phyloP scores from a whole-genome alignment of 208 protist species.

The Trypanosoma cruzi region DNA sequence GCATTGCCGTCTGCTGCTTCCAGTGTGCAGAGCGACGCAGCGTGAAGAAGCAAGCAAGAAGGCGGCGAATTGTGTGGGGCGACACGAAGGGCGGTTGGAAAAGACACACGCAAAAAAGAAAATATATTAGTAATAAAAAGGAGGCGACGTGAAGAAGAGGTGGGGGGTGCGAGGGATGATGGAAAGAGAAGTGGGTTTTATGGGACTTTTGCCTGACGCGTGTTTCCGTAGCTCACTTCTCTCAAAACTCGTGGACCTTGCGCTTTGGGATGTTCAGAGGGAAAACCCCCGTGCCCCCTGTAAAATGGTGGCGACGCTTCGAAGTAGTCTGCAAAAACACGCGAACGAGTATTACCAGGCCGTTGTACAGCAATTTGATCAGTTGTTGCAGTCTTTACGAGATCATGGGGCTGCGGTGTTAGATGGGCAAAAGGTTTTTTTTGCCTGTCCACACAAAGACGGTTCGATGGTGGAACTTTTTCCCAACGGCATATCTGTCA shows the following conservation, averaged over 20 bases:
- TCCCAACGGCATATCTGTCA: constrained; percentile 44
- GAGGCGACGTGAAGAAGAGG: background rate
- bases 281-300: background rate
- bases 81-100: background rate
- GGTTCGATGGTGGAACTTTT: constrained; percentile 60
- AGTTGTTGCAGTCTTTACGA: constrained; percentile 17
- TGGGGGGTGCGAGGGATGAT: background rate
- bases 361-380: constrained; percentile 22
- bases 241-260: constrained; percentile 1
- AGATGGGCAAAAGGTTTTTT: constrained; percentile 30
- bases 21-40: background rate
- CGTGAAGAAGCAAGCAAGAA: background rate
- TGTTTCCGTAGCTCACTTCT: constrained; percentile 1
- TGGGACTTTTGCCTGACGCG: background rate
- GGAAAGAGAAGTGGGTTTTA: background rate
- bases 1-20: background rate
- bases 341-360: constrained; percentile 3
- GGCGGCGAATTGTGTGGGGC: background rate
- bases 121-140: background rate
- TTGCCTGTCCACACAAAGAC: constrained; percentile 50
- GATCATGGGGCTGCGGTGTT: constrained; percentile 21
- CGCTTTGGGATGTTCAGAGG: background rate
- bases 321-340: constrained; percentile 2
- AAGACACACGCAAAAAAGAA: background rate
- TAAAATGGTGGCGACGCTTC: constrained; percentile 6